Base-by-base conservation (phyloP, 164 flowering plant species). In the Aristolochia fimbriata region DNA sequence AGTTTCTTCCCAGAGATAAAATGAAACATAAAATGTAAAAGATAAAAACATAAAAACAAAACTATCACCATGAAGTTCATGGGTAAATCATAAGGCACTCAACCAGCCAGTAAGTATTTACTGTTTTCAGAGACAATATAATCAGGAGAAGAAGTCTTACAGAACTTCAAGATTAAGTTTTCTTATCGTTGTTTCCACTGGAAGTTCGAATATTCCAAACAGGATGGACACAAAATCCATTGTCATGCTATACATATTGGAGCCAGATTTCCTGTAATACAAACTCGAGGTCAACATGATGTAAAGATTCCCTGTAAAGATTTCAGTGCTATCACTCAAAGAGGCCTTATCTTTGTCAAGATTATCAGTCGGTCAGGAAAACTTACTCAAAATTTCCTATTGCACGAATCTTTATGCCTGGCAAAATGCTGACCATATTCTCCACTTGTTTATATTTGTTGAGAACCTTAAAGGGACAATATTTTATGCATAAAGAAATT, bases 181-280 rank as follows among this genome's bases (percentile, higher is more conserved):
- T 64, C 70, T 87, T 67, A 65, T 74, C 78, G 17, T 74, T 78
- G 43, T 58, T 66, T 87, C 91, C 24, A 84, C 48, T 0, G 95
- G 96, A 61, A 81, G 71, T 48, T 88, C 93, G 69, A 80, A 81
- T 55, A 65, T 71, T 6, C 98, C 95, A 5, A 62, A 73, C 56
- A 92, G 51, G 46, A 92, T 76, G 51, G 96, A 95, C 58, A 83
- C 91, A 74, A 84, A 88, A 61, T 83, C 85, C 96, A 89, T 92
- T 20, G 64, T 76, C 16, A 89, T 70, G 43, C 80, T 82, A 43
- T 84, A 92, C 7, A 51, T 62, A 27, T 71, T 80, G 43, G 58
- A 15, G 15, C 76, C 85, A 43, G 83, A 70, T 79, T 79, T 81
- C 70, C 98, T 91, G 83, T 58, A 55, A 49, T 25, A 10, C 43